A percentile compares a stretch with the other conserved stretches of the same genome.
Evolutionary conservation across 129 eudicot genomes (phyloP).

Genomic region (Rutidosis leptorrhynchoides): DNA sequence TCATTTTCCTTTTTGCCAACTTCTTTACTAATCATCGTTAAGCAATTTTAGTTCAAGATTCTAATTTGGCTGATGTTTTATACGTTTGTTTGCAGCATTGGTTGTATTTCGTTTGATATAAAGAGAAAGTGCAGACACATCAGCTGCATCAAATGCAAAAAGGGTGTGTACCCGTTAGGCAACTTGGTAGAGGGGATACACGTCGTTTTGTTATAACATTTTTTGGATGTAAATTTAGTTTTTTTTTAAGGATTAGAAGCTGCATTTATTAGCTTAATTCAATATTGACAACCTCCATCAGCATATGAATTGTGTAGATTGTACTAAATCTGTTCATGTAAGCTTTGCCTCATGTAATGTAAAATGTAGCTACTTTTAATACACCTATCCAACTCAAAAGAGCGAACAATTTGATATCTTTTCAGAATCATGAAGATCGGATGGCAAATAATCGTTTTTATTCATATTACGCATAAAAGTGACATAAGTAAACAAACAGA

Average conservation of each 20-base stretch:
- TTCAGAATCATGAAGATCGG: not conserved
- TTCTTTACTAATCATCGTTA: conserved; percentile 7
- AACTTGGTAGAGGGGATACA: conserved; percentile 1
- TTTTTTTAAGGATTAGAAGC: not conserved
- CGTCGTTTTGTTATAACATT: not conserved
- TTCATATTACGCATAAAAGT: conserved; percentile 1
- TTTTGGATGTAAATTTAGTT: not conserved
- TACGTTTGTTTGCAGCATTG: conserved; percentile 20
- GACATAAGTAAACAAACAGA: conserved; percentile 12
- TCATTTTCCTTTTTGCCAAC: conserved; percentile 13
- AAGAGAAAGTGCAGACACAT: not conserved
- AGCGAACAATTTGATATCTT: not conserved
- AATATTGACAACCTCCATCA: conserved; percentile 1
- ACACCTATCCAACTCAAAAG: not conserved
- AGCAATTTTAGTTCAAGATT: not conserved
- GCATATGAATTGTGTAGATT: conserved; percentile 7
- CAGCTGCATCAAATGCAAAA: not conserved
- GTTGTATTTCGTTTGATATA: conserved; percentile 20
- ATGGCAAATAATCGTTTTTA: not conserved
- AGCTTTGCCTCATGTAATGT: conserved; percentile 24
- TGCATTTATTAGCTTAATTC: conserved; percentile 5
- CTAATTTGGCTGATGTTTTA: not conserved
- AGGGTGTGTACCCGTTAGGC: not conserved
- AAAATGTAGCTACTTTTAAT: conserved; percentile 15
- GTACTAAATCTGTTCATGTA: conserved; percentile 18